Evolutionary conservation across 495 filamentous ascomycete species (phyloP).

Genomic region (Penicillium pancosmium): DNA sequence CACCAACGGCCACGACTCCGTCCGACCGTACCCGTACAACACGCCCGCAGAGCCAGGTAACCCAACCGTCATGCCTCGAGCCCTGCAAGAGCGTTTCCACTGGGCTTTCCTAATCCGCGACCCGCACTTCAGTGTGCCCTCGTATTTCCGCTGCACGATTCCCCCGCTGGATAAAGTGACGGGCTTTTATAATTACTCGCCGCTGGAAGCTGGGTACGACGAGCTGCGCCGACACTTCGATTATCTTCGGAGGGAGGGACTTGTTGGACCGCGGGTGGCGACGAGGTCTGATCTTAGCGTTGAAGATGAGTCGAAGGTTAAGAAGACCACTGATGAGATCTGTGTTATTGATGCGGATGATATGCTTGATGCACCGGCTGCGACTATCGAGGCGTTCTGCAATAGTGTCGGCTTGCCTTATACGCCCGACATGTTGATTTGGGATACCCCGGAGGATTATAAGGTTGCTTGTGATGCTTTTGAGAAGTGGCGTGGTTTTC

Average conservation of each 20-base stretch:
- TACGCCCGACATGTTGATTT: constrained; percentile 71
- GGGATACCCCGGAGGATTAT: constrained; percentile 75
- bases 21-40: constrained; percentile 55
- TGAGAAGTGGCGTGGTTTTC: constrained; percentile 96
- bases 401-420: constrained; percentile 74
- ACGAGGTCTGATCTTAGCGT: constrained; percentile 39
- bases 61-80: constrained; percentile 79
- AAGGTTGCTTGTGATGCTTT: constrained; percentile 66
- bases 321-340: constrained; percentile 55
- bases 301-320: constrained; percentile 9
- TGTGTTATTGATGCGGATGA: constrained; percentile 96
- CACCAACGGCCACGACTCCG: constrained; percentile 11
- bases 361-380: constrained; percentile 77
- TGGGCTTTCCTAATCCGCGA: constrained; percentile 98
- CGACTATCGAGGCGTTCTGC: constrained; percentile 77
- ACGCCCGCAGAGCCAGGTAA: constrained; percentile 64
- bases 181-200: constrained; percentile 84
- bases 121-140: constrained; percentile 82
- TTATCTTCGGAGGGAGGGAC: constrained; percentile 63
- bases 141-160: constrained; percentile 93
- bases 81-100: constrained; percentile 73
- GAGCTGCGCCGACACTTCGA: constrained; percentile 87
- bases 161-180: constrained; percentile 80
- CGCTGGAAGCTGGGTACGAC: constrained; percentile 84
- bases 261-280: constrained; percentile 65